Evolutionary conservation across 2,329 filamentous ascomycete genomes (phyloP).

Genomic region (Penicillium sp.): DNA sequence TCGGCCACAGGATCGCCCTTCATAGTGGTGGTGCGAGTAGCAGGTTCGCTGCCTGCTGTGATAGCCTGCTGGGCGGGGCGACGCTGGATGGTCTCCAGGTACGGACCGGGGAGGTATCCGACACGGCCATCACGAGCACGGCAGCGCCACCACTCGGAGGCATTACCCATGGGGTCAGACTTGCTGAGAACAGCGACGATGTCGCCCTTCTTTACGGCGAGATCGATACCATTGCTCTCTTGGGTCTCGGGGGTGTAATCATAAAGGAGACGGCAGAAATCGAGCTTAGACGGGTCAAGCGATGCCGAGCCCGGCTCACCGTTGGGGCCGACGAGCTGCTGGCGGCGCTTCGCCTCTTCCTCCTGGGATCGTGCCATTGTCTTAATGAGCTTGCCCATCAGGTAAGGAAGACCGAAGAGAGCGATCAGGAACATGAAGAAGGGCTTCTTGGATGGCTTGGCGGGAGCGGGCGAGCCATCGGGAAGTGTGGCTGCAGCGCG

Average conservation of each 20-base stretch:
- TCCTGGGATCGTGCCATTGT: conserved; percentile 80
- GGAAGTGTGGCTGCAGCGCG: conserved; percentile 52
- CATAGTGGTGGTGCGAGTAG: conserved; percentile 57
- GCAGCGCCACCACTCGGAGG: conserved; percentile 97
- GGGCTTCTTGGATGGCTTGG: conserved; percentile 86
- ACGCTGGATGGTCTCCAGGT: conserved; percentile 73
- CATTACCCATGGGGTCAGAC: conserved; percentile 84
- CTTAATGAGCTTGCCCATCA: conserved; percentile 95
- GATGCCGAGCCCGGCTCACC: conserved; percentile 47
- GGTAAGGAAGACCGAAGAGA: conserved; percentile 90
- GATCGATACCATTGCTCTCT: conserved; percentile 69
- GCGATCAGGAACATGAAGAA: conserved; percentile 94
- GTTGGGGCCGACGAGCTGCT: conserved; percentile 54
- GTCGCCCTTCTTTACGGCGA: conserved; percentile 91
- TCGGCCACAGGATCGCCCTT: conserved; percentile 29
- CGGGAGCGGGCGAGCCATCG: conserved; percentile 64
- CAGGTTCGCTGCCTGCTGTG: conserved; percentile 41
- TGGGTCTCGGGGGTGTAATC: conserved; percentile 82
- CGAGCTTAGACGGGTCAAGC: conserved; percentile 84
- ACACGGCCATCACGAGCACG: conserved; percentile 83
- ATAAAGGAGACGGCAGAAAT: conserved; percentile 93
- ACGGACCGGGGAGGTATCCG: conserved; percentile 88
- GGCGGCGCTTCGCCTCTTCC: conserved; percentile 61
- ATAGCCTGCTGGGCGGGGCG: conserved; percentile 47
- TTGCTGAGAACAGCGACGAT: conserved; percentile 92